These are phyloP conservation scores for Aspergillus jensenii DNA, from an alignment of 2,329 filamentous ascomycete species.

Conservation along the genomic window DNA sequence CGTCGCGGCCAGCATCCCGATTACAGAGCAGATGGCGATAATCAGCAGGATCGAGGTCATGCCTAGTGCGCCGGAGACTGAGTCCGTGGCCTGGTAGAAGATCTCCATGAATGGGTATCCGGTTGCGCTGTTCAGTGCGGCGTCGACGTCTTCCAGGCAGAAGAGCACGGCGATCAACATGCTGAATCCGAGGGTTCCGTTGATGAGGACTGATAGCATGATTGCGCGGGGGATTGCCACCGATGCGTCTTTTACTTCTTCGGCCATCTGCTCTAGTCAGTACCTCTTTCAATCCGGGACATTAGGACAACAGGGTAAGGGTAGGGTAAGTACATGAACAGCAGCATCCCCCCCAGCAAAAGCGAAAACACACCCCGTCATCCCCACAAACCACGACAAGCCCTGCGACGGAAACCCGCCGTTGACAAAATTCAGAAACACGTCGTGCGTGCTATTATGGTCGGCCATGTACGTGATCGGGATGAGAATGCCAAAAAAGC, in stretches of 20 bases:
- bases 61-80: constrained; percentile 40
- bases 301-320: too few relatives aligned
- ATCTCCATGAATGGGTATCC: constrained; percentile 52
- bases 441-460: constrained; percentile 37
- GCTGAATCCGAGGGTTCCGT: constrained; percentile 26
- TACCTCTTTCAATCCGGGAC: background rate
- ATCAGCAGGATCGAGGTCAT: constrained; percentile 37
- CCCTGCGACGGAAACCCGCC: constrained; percentile 40
- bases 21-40: constrained; percentile 36
- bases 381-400: constrained; percentile 45
- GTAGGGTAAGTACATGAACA: constrained; percentile 13
- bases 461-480: constrained; percentile 18
- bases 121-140: constrained; percentile 40
- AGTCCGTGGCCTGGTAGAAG: constrained; percentile 48
- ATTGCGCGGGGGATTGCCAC: background rate
- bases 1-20: constrained; percentile 33
- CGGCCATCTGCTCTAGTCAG: background rate
- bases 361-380: constrained; percentile 47
- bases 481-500: background rate
- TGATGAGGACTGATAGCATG: constrained; percentile 26
- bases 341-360: constrained; percentile 33
- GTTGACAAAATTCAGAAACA: constrained; percentile 46
- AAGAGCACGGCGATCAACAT: constrained; percentile 46
- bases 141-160: constrained; percentile 40
- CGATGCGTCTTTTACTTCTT: constrained; percentile 6